These are phyloP conservation scores for Linum trigynum DNA, from an alignment of 345 rosid species.

Conservation along the genomic window DNA sequence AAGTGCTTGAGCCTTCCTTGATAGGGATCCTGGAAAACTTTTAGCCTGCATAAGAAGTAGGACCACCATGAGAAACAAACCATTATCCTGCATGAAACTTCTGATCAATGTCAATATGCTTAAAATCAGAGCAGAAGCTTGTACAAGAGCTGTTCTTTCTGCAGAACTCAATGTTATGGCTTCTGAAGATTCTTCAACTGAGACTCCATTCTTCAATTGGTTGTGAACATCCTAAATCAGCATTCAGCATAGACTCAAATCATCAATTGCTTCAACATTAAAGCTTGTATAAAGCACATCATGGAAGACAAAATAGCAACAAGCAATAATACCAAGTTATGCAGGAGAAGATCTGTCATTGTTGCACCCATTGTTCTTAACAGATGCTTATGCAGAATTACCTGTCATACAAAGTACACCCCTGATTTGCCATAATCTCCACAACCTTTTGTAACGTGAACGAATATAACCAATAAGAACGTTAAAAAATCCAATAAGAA, in stretches of 20 bases:
- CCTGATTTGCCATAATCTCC: slow-evolving; percentile 14
- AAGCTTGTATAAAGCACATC: background rate
- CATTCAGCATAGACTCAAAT: slow-evolving; percentile 2
- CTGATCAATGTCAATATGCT: background rate
- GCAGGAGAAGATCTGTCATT: slow-evolving; percentile 53
- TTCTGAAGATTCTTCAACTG: slow-evolving; percentile 56
- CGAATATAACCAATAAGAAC: background rate
- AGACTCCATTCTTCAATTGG: slow-evolving; percentile 70
- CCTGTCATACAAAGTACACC: slow-evolving; percentile 41
- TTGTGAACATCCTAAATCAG: slow-evolving; percentile 51
- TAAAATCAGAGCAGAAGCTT: slow-evolving; percentile 14
- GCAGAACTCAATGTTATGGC: slow-evolving; percentile 36
- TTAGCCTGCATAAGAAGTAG: slow-evolving; percentile 53
- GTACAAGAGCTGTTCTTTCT: slow-evolving; percentile 67
- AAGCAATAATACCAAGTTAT: slow-evolving; percentile 54
- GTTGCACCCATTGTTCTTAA: slow-evolving; percentile 73
- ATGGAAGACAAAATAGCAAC: slow-evolving; percentile 1
- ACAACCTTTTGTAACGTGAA: slow-evolving; percentile 1
- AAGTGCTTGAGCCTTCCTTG: slow-evolving; percentile 61
- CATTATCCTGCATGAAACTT: background rate
- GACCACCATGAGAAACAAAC: slow-evolving; percentile 3
- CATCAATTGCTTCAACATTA: slow-evolving; percentile 13
- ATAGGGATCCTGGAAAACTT: slow-evolving; percentile 55
- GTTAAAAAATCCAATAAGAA: slow-evolving; percentile 6
- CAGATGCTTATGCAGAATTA: slow-evolving; percentile 75